Evolutionary conservation across 106 monocot species (phyloP).

Genomic region (Phalaenopsis equestris): DNA sequence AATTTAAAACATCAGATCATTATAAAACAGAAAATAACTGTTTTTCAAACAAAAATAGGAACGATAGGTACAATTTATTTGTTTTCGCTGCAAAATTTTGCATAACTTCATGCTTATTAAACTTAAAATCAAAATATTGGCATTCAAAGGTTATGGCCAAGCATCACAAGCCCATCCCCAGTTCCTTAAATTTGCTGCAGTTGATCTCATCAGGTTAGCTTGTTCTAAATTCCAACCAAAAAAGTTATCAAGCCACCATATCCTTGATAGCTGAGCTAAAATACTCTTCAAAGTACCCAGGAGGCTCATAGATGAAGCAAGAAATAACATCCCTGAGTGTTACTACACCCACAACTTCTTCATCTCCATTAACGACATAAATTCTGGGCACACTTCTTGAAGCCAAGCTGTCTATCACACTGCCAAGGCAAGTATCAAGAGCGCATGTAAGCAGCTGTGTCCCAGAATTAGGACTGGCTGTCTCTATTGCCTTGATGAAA

Average conservation of each 20-base stretch:
- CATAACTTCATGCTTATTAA: too few relatives aligned
- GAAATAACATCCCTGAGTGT: conserved; percentile 92
- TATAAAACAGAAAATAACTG: too few relatives aligned
- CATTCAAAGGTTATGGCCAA: too few relatives aligned
- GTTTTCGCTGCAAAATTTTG: too few relatives aligned
- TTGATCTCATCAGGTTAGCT: neutral
- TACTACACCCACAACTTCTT: conserved; percentile 63
- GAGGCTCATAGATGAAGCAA: conserved; percentile 82
- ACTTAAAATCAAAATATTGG: too few relatives aligned
- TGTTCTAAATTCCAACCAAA: neutral
- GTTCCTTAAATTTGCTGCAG: too few relatives aligned
- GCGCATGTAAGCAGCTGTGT: conserved; percentile 42
- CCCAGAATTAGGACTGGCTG: conserved; percentile 12
- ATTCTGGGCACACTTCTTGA: conserved; percentile 55
- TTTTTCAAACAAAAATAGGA: too few relatives aligned
- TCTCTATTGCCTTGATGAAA: conserved; percentile 44
- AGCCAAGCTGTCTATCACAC: conserved; percentile 62
- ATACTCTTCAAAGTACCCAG: conserved; percentile 53
- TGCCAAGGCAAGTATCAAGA: conserved; percentile 48
- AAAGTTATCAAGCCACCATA: neutral
- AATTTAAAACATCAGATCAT: too few relatives aligned
- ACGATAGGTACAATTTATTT: too few relatives aligned
- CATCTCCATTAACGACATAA: conserved; percentile 66
- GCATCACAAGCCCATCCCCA: too few relatives aligned
- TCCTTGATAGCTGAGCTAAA: conserved; percentile 35